Conservation (phyloP, 129 eudicot genomes). For the Lonicera japonica region DNA sequence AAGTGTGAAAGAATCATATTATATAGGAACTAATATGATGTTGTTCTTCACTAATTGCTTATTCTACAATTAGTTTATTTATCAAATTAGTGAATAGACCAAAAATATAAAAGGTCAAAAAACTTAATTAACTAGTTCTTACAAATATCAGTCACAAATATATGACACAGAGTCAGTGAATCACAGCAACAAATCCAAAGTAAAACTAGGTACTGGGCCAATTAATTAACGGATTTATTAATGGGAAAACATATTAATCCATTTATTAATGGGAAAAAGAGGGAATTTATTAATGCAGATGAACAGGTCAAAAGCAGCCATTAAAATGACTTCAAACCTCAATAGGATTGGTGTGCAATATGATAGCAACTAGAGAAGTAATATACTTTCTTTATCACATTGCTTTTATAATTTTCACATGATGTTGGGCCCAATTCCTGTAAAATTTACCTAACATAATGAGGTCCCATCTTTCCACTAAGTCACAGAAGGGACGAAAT, state of each 20-base stretch:
- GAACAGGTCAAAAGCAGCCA: slow-evolving; percentile 24
- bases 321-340: slow-evolving; percentile 15
- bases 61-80: too few species aligned
- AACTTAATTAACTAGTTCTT: too few species aligned
- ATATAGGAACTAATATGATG: too few species aligned
- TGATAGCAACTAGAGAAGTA: slow-evolving; percentile 30
- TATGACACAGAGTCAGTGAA: not conserved
- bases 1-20: too few species aligned
- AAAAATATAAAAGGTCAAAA: too few species aligned
- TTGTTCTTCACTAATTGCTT: too few species aligned
- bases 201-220: not conserved
- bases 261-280: not conserved
- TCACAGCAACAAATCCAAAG: not conserved
- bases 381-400: slow-evolving; percentile 26
- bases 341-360: slow-evolving; percentile 26
- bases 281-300: slow-evolving; percentile 35
- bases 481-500: slow-evolving; percentile 24
- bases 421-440: slow-evolving; percentile 40
- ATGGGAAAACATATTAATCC: not conserved
- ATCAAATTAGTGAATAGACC: too few species aligned
- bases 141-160: too few species aligned
- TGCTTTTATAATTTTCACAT: slow-evolving; percentile 45
- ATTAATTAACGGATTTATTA: slow-evolving; percentile 22
- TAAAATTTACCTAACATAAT: slow-evolving; percentile 23
- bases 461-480: slow-evolving; percentile 50